These are phyloP conservation scores for Mortierella sp. DNA, from an alignment of 371 early-diverging fungal species.

Conservation along the genomic window DNA sequence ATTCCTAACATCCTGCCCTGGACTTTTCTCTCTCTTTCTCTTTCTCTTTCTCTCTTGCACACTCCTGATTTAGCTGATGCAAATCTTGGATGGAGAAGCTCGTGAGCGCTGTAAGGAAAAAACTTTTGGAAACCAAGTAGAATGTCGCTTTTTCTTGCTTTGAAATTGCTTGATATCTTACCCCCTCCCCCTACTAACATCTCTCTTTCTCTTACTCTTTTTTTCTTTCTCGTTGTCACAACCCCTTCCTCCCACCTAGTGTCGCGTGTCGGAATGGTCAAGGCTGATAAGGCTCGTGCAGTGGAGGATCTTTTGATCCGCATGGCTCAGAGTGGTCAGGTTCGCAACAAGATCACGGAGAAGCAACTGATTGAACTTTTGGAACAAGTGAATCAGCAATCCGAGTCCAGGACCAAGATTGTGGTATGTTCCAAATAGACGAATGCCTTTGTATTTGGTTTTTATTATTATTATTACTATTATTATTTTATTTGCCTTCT, in stretches of 20 bases:
- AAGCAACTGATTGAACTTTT: slow-evolving; percentile 86
- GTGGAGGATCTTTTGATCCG: slow-evolving; percentile 91
- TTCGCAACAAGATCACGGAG: slow-evolving; percentile 85
- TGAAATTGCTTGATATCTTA: too few relatives aligned
- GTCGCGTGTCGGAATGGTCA: slow-evolving; percentile 90
- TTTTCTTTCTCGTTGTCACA: neutral
- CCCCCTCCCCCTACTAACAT: too few relatives aligned
- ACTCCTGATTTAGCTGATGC: slow-evolving; percentile 68
- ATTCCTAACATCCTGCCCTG: neutral
- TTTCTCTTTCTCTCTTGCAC: too few relatives aligned
- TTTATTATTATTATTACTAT: neutral
- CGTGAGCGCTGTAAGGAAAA: slow-evolving; percentile 79
- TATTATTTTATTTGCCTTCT: neutral
- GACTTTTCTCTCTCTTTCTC: too few relatives aligned
- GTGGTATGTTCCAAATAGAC: slow-evolving; percentile 65
- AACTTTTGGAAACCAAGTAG: too few relatives aligned
- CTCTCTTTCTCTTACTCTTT: too few relatives aligned
- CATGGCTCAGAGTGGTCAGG: slow-evolving; percentile 88
- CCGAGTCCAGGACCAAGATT: slow-evolving; percentile 77
- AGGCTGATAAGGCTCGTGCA: slow-evolving; percentile 87
- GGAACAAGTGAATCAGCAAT: slow-evolving; percentile 82
- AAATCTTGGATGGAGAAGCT: slow-evolving; percentile 87
- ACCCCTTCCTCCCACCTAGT: slow-evolving; percentile 55
- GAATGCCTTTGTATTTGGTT: slow-evolving; percentile 1
- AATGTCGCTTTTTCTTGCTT: too few relatives aligned